These are phyloP conservation scores for Tetrapisispora pingtungensis DNA, from an alignment of 805 yeast species.

Conservation along the genomic window DNA sequence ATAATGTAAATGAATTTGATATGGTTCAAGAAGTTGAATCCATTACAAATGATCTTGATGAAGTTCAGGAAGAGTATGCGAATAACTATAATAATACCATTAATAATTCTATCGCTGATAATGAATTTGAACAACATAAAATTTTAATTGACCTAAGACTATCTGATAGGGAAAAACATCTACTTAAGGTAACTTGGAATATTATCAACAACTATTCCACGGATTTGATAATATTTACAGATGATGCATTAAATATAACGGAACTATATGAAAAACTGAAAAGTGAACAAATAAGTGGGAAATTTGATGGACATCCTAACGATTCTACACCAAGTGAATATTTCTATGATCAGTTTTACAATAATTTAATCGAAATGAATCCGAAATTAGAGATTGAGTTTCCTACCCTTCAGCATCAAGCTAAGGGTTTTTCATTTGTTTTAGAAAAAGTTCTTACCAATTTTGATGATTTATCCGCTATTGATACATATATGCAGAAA, in stretches of 20 bases:
- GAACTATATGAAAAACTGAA: neutral
- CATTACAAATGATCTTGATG: neutral
- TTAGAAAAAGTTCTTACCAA: constrained; percentile 56
- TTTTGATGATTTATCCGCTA: constrained; percentile 45
- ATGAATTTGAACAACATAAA: neutral
- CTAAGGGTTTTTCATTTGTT: constrained; percentile 71
- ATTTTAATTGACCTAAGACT: neutral
- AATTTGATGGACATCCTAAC: neutral
- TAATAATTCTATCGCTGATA: neutral
- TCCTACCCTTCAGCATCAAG: constrained; percentile 72
- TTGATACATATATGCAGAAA: constrained; percentile 51
- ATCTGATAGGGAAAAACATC: neutral
- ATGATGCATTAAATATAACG: neutral
- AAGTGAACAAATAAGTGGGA: neutral
- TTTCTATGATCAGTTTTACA: constrained; percentile 69
- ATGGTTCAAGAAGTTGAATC: neutral
- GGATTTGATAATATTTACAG: neutral
- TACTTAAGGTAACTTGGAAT: neutral
- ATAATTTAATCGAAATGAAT: constrained; percentile 52
- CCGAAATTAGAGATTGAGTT: constrained; percentile 53
- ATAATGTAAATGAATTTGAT: neutral
- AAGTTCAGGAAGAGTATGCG: neutral
- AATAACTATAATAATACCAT: neutral
- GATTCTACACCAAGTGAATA: constrained; percentile 35
- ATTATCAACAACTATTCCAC: neutral